Evolutionary conservation across 441 rosid genomes (phyloP), one percentile per base, ranked within the genome.

Genomic region (Populus hybrid): DNA sequence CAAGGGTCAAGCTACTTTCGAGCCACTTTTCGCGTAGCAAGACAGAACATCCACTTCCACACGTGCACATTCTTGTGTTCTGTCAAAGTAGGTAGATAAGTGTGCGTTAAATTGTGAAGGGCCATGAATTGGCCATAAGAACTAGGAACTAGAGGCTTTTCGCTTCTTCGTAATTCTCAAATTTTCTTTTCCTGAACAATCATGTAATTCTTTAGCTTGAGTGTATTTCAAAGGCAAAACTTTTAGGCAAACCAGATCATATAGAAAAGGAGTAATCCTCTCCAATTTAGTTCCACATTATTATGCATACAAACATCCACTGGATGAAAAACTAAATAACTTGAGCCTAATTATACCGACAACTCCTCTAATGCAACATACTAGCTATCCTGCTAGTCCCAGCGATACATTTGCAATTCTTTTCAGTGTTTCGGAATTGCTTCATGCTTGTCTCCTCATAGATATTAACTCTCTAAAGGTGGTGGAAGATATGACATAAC

Each of bases 401-500:
- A 9, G 46, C 46, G 12, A 38, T 38, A 38, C 46, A 38, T 38
- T 38, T 1, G 57, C 7, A 50, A 50, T 50, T 50, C 57, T 50
- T 50, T 50, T 14, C n/a, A 16, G 2, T 18, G 61, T 16, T 53
- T 0, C 61, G 1, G 61, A 16, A 53, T 53, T 53, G n/a, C n/a
- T 53, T 53, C 61, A 53, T 53, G 61, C 61, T 53, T 53, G 61
- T 5, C 21, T 53, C 21, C 61, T 53, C n/a, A 53, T 53, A 18
- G 59, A 53, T 6, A 53, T 53, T 53, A 18, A 18, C n/a, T 18
- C 61, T 53, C 21, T 53, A 53, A 53, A 53, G 61, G 61, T 53
- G 61, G 61, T 16, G 84, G 83, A 79, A 78, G 42, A 77, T 84
- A 86, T 11, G 85, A 74, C 79, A 87, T 69, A 10, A 79, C 74